A percentile compares a stretch with the other conserved stretches of the same genome.
Evolutionary conservation across 2,329 filamentous ascomycete genomes (phyloP).

Genomic region (Bimuria novae-zelandiae): DNA sequence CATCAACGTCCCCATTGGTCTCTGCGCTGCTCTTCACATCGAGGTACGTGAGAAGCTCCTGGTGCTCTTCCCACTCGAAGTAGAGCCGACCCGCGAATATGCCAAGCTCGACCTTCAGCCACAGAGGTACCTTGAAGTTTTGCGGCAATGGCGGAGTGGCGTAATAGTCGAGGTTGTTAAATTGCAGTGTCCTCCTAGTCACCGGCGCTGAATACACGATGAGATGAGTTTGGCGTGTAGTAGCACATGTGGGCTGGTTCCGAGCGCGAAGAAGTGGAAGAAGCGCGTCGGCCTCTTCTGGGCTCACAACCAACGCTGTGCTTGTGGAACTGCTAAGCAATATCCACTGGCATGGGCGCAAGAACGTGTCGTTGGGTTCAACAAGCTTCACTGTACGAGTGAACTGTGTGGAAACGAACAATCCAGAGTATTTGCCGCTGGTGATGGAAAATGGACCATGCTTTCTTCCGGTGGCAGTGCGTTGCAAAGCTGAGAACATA

Average conservation of each 20-base stretch:
- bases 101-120: conserved; percentile 63
- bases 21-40: conserved; percentile 13
- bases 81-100: conserved; percentile 66
- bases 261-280: conserved; percentile 52
- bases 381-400: conserved; percentile 49
- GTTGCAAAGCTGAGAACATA: conserved; percentile 50
- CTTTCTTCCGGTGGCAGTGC: conserved; percentile 46
- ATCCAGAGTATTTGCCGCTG: conserved; percentile 23
- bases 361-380: conserved; percentile 50
- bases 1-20: conserved; percentile 3
- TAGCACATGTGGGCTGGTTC: background rate
- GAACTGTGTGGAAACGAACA: conserved; percentile 56
- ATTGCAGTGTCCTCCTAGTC: conserved; percentile 63
- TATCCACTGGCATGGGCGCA: conserved; percentile 64
- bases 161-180: conserved; percentile 61
- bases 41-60: conserved; percentile 31
- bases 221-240: conserved; percentile 48
- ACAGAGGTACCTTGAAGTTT: conserved; percentile 52
- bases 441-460: conserved; percentile 22
- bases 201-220: conserved; percentile 64
- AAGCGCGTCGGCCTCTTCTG: conserved; percentile 65
- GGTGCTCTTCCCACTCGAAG: conserved; percentile 56
- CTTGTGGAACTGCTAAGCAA: conserved; percentile 57
- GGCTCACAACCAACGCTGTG: conserved; percentile 62
- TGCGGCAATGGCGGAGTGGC: conserved; percentile 54